Evolutionary conservation across 306 rosid species (phyloP).

Genomic region (Pueraria montana): DNA sequence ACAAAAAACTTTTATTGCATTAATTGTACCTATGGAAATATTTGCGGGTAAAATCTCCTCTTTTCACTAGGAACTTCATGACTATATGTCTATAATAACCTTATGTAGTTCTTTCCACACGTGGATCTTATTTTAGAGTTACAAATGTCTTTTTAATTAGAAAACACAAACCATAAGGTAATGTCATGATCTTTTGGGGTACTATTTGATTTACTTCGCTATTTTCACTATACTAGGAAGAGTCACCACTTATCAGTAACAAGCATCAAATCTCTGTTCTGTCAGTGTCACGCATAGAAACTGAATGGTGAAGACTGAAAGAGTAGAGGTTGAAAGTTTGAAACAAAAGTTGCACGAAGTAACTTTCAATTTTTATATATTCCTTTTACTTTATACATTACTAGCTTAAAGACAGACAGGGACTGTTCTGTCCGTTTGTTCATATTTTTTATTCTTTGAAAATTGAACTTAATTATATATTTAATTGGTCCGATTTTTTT

Average conservation of each 20-base stretch:
- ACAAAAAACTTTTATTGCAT: not conserved
- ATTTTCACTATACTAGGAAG: slow-evolving; percentile 6
- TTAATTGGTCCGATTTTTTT: not conserved
- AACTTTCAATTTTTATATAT: not conserved
- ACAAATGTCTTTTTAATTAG: not conserved
- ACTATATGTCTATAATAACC: not conserved
- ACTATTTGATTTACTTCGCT: not conserved
- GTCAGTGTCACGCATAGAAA: not conserved
- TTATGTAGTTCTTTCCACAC: not conserved
- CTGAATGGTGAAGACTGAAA: not conserved
- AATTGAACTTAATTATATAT: not conserved
- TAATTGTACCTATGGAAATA: not conserved
- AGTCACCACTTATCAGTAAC: not conserved
- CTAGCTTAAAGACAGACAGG: not conserved
- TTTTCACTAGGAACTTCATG: not conserved
- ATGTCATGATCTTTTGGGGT: not conserved
- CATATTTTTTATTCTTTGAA: not conserved
- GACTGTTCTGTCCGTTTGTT: not conserved
- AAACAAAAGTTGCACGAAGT: not conserved
- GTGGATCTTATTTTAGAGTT: not conserved
- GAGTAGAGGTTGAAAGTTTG: not conserved
- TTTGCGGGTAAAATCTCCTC: slow-evolving; percentile 6
- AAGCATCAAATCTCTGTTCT: not conserved
- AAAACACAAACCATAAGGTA: not conserved
- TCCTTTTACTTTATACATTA: not conserved